phyloP scores from a whole-genome alignment of 2,329 filamentous ascomycete genomes.

The Fusarium euwallaceae region DNA sequence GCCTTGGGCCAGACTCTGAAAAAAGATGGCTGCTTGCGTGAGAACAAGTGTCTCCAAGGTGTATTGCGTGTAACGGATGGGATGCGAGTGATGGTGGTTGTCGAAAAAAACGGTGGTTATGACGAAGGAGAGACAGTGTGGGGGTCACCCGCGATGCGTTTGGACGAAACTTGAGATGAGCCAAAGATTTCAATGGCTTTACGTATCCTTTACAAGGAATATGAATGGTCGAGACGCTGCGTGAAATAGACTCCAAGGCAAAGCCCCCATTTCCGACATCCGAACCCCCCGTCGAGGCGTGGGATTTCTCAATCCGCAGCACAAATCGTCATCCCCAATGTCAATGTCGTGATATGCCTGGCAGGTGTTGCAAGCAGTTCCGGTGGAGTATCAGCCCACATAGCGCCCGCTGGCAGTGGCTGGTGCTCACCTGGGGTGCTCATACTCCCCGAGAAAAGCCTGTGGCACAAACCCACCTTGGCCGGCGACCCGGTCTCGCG shows the following conservation, averaged over 20 bases:
- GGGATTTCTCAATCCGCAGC: slow-evolving; percentile 15
- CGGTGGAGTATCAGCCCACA: slow-evolving; percentile 41
- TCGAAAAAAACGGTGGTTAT: slow-evolving; percentile 15
- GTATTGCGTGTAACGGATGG: neutral
- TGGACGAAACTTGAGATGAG: slow-evolving; percentile 4
- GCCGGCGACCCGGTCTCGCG: slow-evolving; percentile 33
- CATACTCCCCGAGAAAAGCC: slow-evolving; percentile 29
- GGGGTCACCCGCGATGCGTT: slow-evolving; percentile 20
- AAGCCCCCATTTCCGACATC: slow-evolving; percentile 28
- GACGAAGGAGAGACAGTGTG: slow-evolving; percentile 19
- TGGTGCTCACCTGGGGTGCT: slow-evolving; percentile 15
- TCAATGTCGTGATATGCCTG: slow-evolving; percentile 45
- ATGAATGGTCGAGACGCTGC: slow-evolving; percentile 10
- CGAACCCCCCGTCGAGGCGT: slow-evolving; percentile 31
- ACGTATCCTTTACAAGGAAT: slow-evolving; percentile 20
- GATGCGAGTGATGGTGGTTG: slow-evolving; percentile 11
- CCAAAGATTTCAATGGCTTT: slow-evolving; percentile 12
- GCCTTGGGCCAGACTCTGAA: slow-evolving; percentile 47
- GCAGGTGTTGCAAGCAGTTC: slow-evolving; percentile 30
- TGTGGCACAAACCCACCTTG: slow-evolving; percentile 34
- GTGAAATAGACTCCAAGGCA: neutral
- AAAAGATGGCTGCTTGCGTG: neutral
- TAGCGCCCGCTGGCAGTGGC: slow-evolving; percentile 34
- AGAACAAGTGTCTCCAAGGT: neutral
- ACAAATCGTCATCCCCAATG: slow-evolving; percentile 40